Conservation (phyloP, 2,329 filamentous ascomycete species). For the Fonsecaea erecta region DNA sequence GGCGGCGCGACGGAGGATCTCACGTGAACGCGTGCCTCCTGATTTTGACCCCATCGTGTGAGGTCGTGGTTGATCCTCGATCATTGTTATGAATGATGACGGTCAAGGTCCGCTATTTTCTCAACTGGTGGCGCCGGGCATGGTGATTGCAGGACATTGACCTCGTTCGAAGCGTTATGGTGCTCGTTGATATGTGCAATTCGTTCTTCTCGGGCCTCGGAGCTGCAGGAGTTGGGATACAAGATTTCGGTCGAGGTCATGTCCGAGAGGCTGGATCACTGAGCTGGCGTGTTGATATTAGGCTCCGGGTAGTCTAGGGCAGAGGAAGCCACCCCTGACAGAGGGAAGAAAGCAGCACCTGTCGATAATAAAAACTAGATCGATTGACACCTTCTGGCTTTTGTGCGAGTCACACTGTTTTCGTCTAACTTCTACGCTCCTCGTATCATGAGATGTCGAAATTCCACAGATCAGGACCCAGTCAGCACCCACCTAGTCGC, state of each 20-base stretch:
- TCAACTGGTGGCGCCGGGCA: neutral
- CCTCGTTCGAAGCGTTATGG: neutral
- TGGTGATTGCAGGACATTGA: neutral
- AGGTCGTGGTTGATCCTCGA: neutral
- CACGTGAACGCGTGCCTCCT: neutral
- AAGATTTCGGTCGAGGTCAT: neutral
- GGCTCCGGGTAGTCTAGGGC: neutral
- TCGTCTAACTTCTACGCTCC: too few species aligned
- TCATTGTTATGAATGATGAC: neutral
- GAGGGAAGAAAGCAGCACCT: neutral
- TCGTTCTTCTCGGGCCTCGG: neutral
- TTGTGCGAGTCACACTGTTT: neutral
- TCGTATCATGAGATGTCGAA: too few species aligned
- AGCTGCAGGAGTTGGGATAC: neutral
- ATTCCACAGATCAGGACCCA: too few species aligned
- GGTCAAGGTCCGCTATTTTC: neutral
- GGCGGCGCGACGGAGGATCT: constrained; percentile 6
- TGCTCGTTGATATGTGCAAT: neutral
- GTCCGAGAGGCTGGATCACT: neutral
- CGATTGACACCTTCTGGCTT: neutral
- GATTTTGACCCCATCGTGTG: neutral
- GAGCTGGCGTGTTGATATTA: neutral
- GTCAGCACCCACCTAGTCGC: too few species aligned
- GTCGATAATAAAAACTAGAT: neutral
- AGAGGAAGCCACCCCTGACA: neutral